Evolutionary conservation across 495 filamentous ascomycete genomes (phyloP), one percentile per base, ranked within the genome.

Genomic region (Penicillium subrubescens): DNA sequence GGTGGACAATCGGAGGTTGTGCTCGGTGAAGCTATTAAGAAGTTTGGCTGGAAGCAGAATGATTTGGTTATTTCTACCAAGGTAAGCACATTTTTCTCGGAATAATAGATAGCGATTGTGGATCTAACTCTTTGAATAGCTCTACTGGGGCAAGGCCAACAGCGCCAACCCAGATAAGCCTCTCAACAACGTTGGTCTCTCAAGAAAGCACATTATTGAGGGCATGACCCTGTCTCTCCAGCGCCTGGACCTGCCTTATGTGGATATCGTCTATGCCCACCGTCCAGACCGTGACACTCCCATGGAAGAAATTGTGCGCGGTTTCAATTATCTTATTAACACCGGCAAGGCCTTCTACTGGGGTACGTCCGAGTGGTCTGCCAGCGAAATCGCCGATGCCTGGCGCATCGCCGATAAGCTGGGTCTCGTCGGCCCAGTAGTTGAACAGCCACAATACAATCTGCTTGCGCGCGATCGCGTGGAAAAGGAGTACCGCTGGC

Each of bases 1-100:
- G 84, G 75, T 61, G 91, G 91, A 59, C 83, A 90, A 66, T 89
- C 86, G 17, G 91, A 94, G 73, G 73, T 85, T 54, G 86, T 92
- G 46, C 91, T 94, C 86, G 91, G 91, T 19, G 71, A 85, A 64
- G 90, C 89, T 1, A 90, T 88, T 54, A 83, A 84, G 71, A 77
- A 83, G 54, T 79, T 77, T 56, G 77, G 73, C 12, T 83, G 92
- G 92, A 90, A 90, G 66, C 83, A 91, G 44, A 90, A 90, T 73
- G 91, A 95, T 74, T 78, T 94, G 39, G 92, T 96, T 31, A 88
- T 96, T 67, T 91, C 88, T 50, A 94, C 92, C n/a, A 95, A 95
- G 83, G 83, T 90, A 75, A 58, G 72, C 53, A 56, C 43, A n/a
- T 6, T 35, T 27, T 1, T 27, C 25, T 27, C 25, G 25, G 25